A percentile compares a stretch with the other conserved stretches of the same genome.
These are phyloP conservation scores for Aspergillus tanneri DNA, from an alignment of 2,329 filamentous ascomycete species.

Conservation along the genomic window DNA sequence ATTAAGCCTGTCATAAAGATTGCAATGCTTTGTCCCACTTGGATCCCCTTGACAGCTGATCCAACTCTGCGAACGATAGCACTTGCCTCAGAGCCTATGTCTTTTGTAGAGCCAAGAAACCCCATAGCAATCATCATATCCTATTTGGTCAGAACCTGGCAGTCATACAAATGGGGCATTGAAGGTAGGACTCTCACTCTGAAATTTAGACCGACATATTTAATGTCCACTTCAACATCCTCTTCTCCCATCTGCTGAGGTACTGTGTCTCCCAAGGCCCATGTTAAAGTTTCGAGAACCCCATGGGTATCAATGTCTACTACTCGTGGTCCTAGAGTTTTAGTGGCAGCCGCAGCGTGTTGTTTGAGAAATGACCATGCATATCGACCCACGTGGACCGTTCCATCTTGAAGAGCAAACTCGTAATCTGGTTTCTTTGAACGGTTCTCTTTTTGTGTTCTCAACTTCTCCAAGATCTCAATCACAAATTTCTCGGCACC, in stretches of 20 bases:
- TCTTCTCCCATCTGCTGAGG: constrained; percentile 4
- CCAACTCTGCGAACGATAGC: constrained; percentile 12
- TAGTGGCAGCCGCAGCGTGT: not conserved
- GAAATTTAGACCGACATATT: not conserved
- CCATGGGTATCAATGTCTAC: too few species aligned
- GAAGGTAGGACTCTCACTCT: not conserved
- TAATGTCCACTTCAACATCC: not conserved
- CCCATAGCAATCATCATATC: constrained; percentile 24
- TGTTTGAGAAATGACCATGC: not conserved
- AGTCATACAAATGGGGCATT: not conserved
- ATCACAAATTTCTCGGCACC: not conserved
- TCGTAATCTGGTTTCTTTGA: not conserved
- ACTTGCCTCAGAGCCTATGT: constrained; percentile 14
- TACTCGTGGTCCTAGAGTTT: too few species aligned
- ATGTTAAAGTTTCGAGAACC: constrained; percentile 12
- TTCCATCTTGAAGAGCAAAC: not conserved
- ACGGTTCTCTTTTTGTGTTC: not conserved
- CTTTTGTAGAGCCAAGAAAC: constrained; percentile 37
- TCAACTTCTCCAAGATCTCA: not conserved
- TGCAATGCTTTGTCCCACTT: constrained; percentile 3
- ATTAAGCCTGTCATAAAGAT: not conserved
- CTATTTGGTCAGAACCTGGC: too few species aligned
- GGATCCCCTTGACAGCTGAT: constrained; percentile 1
- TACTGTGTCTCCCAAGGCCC: not conserved
- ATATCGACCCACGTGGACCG: not conserved